Conservation (phyloP, 73 alveolate genomes). For the Blepharisma stoltei region DNA sequence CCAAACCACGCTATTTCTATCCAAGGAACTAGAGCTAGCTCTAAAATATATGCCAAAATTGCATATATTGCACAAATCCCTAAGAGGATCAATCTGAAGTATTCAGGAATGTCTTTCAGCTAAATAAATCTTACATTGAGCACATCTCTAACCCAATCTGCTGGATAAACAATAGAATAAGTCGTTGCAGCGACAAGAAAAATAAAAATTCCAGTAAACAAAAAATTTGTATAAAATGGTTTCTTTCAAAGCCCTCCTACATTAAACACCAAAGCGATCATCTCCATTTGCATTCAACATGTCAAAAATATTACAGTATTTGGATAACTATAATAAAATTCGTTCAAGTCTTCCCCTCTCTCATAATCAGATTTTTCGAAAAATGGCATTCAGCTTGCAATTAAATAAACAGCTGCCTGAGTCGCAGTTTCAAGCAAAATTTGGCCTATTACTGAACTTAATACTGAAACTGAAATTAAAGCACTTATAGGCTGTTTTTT, state of each 20-base stretch:
- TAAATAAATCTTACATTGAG: not conserved
- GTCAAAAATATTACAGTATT: conserved; percentile 43
- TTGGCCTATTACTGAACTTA: conserved; percentile 16
- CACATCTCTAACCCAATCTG: not conserved
- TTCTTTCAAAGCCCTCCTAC: conserved; percentile 86
- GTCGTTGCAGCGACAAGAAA: not conserved
- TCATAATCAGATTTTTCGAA: conserved; percentile 22
- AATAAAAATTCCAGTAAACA: conserved; percentile 41
- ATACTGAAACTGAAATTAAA: conserved; percentile 9
- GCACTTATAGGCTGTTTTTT: conserved; percentile 19
- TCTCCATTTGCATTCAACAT: conserved; percentile 69
- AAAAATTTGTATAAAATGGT: conserved; percentile 75
- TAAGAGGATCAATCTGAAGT: not conserved
- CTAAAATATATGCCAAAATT: not conserved
- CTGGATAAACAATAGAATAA: not conserved
- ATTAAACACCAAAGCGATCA: conserved; percentile 68
- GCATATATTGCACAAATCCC: not conserved
- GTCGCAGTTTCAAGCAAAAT: conserved; percentile 28
- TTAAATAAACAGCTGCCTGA: conserved; percentile 12
- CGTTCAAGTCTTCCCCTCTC: conserved; percentile 27
- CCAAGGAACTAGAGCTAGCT: not conserved
- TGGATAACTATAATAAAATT: not conserved
- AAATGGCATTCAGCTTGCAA: conserved; percentile 18
- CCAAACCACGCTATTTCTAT: not conserved
- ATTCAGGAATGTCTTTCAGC: not conserved